phyloP scores from a whole-genome alignment of 805 yeast species.

The Debaryomyces hansenii region DNA sequence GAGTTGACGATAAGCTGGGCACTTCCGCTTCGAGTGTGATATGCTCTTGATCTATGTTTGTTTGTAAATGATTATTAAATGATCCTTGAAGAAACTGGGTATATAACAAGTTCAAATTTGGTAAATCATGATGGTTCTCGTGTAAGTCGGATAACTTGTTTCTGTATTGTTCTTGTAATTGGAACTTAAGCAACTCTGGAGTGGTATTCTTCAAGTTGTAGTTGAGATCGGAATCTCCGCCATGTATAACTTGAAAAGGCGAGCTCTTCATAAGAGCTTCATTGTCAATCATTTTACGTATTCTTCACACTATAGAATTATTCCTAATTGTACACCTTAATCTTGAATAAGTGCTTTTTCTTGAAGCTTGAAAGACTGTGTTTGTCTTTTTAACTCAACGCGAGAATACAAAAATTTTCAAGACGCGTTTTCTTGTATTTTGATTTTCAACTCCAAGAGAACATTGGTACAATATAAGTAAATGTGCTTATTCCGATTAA shows the following conservation, averaged over 20 bases:
- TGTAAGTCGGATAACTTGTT: slow-evolving; percentile 16
- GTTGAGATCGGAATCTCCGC: slow-evolving; percentile 17
- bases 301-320: not conserved
- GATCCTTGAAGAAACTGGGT: slow-evolving; percentile 27
- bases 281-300: slow-evolving; percentile 33
- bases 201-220: slow-evolving; percentile 41
- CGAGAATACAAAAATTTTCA: not conserved
- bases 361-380: not conserved
- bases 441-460: not conserved
- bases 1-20: slow-evolving; percentile 18
- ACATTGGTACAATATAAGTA: too few relatives aligned
- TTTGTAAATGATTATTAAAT: slow-evolving; percentile 36
- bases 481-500: too few relatives aligned
- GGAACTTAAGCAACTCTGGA: slow-evolving; percentile 43
- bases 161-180: slow-evolving; percentile 41
- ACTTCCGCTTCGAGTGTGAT: slow-evolving; percentile 16
- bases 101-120: slow-evolving; percentile 15
- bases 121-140: slow-evolving; percentile 9
- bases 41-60: slow-evolving; percentile 26
- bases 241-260: slow-evolving; percentile 34
- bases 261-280: slow-evolving; percentile 35
- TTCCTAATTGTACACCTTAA: not conserved
- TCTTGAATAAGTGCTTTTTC: not conserved
- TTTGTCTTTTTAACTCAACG: not conserved
- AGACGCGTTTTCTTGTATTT: not conserved